Conservation (phyloP, 129 eudicot genomes). For the Centella asiatica region DNA sequence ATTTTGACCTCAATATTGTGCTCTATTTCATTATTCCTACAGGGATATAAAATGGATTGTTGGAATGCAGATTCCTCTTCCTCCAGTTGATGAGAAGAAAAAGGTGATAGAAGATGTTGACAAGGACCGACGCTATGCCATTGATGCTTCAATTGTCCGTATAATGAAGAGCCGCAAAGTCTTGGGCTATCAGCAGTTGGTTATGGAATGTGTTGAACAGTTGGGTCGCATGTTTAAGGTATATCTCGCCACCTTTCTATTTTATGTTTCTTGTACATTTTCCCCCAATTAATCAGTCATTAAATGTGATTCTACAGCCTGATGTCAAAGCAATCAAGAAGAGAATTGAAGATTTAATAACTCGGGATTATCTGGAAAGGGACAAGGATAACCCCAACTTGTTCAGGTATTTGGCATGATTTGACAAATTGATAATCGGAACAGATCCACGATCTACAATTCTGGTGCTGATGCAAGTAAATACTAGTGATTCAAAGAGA, state of each 20-base stretch:
- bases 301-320: constrained; percentile 24
- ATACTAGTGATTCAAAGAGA: background rate
- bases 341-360: constrained; percentile 55
- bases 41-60: constrained; percentile 6
- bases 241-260: background rate
- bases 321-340: constrained; percentile 56
- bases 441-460: background rate
- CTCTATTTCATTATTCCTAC: background rate
- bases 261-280: too few species aligned
- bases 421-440: background rate
- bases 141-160: constrained; percentile 61
- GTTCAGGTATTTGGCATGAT: constrained; percentile 48
- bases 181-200: constrained; percentile 45
- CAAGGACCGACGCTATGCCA: constrained; percentile 54
- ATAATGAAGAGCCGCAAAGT: constrained; percentile 65
- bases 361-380: constrained; percentile 51
- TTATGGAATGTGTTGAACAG: constrained; percentile 62
- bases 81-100: constrained; percentile 63
- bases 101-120: constrained; percentile 65
- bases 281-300: background rate
- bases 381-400: constrained; percentile 49
- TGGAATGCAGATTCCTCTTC: constrained; percentile 43
- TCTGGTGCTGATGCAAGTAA: background rate
- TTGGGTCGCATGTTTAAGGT: constrained; percentile 35
- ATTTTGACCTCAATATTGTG: background rate